Evolutionary conservation across 352 stramenopile genomes (phyloP).

Genomic region (Globisporangium iwayamae): DNA sequence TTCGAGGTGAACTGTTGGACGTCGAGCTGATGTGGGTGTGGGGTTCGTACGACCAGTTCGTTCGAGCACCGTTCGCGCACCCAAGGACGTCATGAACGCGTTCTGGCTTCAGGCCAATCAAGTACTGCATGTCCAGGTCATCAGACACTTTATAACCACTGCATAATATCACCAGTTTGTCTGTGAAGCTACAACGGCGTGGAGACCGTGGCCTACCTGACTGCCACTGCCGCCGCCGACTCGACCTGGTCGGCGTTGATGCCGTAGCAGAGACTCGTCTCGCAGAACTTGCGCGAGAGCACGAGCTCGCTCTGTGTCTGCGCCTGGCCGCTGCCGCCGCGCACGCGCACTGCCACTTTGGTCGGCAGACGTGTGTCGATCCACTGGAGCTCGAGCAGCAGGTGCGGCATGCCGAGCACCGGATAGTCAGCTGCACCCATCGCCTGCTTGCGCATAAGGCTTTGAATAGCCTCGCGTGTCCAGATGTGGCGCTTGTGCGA

Average conservation of each 20-base stretch:
- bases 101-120: too few species aligned
- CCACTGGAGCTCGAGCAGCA: conserved; percentile 56
- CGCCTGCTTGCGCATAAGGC: conserved; percentile 43
- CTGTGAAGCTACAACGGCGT: too few species aligned
- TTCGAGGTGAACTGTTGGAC: too few species aligned
- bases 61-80: too few species aligned
- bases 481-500: conserved; percentile 45
- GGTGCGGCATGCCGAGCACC: conserved; percentile 42
- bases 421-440: conserved; percentile 32
- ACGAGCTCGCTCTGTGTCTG: conserved; percentile 20
- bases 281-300: conserved; percentile 37
- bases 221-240: not conserved
- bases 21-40: too few species aligned
- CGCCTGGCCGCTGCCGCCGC: conserved; percentile 3
- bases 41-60: too few species aligned
- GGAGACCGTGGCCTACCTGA: too few species aligned
- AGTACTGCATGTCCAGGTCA: too few species aligned
- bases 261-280: conserved; percentile 36
- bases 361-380: conserved; percentile 60
- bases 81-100: too few species aligned
- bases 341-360: conserved; percentile 37
- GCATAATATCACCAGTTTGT: too few species aligned
- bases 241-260: conserved; percentile 22
- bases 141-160: too few species aligned
- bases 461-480: conserved; percentile 44